These are phyloP conservation scores for Karstenula rhodostoma DNA, from an alignment of 2,329 filamentous ascomycete genomes.

Conservation along the genomic window DNA sequence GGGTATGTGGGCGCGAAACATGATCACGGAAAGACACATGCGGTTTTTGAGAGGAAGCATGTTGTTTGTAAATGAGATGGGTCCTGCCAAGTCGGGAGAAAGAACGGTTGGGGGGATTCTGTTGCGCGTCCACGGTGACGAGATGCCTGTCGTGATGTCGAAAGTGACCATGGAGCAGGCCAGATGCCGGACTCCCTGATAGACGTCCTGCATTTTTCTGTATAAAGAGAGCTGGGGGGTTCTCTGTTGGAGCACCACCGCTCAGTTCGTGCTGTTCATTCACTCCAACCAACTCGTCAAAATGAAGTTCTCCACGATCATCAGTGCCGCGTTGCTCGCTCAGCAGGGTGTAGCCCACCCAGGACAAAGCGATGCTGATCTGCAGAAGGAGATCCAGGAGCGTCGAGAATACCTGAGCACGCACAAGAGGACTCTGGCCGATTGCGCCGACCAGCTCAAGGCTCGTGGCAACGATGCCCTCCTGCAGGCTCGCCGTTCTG, in stretches of 20 bases:
- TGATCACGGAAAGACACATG: not conserved
- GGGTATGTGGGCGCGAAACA: not conserved
- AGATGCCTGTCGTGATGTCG: not conserved
- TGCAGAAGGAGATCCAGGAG: slow-evolving; percentile 45
- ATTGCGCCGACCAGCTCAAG: slow-evolving; percentile 52
- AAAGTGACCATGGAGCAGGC: not conserved
- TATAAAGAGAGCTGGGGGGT: slow-evolving; percentile 3
- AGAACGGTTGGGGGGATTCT: not conserved
- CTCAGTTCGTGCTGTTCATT: not conserved
- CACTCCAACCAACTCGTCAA: not conserved
- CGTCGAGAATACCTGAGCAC: slow-evolving; percentile 46
- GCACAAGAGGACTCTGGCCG: slow-evolving; percentile 51
- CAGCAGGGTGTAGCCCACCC: slow-evolving; percentile 48
- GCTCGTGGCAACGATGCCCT: slow-evolving; percentile 51
- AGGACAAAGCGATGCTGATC: slow-evolving; percentile 44
- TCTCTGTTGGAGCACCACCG: not conserved
- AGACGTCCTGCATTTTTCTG: not conserved
- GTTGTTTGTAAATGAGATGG: slow-evolving; percentile 5
- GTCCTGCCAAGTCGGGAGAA: slow-evolving; percentile 10
- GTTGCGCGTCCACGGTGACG: not conserved
- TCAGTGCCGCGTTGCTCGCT: slow-evolving; percentile 33
- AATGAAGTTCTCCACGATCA: slow-evolving; percentile 7
- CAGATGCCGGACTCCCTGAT: not conserved
- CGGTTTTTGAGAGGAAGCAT: not conserved
- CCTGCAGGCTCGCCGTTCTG: slow-evolving; percentile 53